Evolutionary conservation across 108 stramenopile genomes (phyloP).

Genomic region (Cyclotella cryptica): DNA sequence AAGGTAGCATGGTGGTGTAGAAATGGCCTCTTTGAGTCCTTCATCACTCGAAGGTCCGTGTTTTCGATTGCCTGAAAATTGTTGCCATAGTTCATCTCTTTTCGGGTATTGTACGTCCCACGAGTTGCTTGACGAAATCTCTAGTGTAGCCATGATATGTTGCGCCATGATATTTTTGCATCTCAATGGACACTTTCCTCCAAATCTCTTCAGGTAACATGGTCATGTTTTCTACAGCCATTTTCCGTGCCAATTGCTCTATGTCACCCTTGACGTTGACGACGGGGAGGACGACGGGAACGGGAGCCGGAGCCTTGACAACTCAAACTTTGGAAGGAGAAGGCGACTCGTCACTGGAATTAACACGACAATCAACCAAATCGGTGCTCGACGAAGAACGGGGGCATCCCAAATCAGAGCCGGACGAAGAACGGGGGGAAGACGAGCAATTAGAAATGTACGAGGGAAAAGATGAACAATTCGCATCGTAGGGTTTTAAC

Average conservation of each 20-base stretch:
- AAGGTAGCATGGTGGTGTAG: not conserved
- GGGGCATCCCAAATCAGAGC: not conserved
- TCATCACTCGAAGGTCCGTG: not conserved
- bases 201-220: conserved; percentile 6
- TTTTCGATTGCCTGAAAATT: not conserved
- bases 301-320: not conserved
- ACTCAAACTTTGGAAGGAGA: too few relatives aligned
- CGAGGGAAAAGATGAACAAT: too few relatives aligned
- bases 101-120: not conserved
- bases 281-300: not conserved
- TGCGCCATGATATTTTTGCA: not conserved
- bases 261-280: too few relatives aligned
- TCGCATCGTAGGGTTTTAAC: too few relatives aligned
- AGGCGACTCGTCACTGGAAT: not conserved
- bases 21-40: not conserved
- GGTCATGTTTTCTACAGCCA: not conserved
- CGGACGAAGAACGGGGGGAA: not conserved
- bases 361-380: not conserved
- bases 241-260: too few relatives aligned
- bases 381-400: too few relatives aligned
- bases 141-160: not conserved
- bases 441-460: too few relatives aligned
- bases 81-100: not conserved
- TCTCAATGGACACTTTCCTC: not conserved
- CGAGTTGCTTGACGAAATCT: not conserved